These are phyloP conservation scores for Alternaria solani DNA, from an alignment of 2,329 filamentous ascomycete species.

Conservation along the genomic window DNA sequence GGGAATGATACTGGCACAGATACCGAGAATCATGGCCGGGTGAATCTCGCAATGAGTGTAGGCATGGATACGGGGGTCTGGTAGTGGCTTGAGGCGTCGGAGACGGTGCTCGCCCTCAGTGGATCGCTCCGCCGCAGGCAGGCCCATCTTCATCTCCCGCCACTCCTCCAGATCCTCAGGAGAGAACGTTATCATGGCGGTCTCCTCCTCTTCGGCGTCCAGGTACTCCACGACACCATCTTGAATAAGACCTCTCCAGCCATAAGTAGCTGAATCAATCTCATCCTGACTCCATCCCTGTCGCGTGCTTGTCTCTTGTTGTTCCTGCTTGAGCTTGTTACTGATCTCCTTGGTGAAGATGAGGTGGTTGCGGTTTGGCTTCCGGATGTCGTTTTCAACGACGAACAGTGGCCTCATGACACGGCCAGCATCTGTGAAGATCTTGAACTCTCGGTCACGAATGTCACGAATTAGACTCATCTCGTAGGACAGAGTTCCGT, in stretches of 20 bases:
- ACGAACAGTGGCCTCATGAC: constrained; percentile 95
- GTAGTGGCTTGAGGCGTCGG: constrained; percentile 84
- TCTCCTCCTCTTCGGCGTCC: constrained; percentile 98
- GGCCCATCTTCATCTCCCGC: constrained; percentile 55
- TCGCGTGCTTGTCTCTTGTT: constrained; percentile 67
- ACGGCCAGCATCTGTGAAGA: constrained; percentile 95
- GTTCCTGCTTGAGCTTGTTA: constrained; percentile 75
- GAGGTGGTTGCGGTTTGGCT: constrained; percentile 77
- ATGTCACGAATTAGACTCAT: constrained; percentile 96
- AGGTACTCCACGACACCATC: constrained; percentile 93
- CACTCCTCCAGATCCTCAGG: constrained; percentile 85
- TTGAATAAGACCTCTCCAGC: constrained; percentile 86
- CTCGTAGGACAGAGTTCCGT: constrained; percentile 86
- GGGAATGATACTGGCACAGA: constrained; percentile 98
- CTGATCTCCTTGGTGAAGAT: constrained; percentile 84
- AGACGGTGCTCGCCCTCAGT: constrained; percentile 78
- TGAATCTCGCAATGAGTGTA: constrained; percentile 99
- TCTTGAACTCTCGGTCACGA: constrained; percentile 96
- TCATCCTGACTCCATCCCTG: constrained; percentile 66
- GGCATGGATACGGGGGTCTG: constrained; percentile 86
- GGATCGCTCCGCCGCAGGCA: constrained; percentile 38
- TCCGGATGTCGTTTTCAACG: constrained; percentile 83
- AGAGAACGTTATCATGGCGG: constrained; percentile 99
- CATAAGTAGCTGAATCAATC: constrained; percentile 70
- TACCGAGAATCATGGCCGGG: constrained; percentile 97